Conservation (phyloP, 106 monocot species). For the Vanilla planifolia region DNA sequence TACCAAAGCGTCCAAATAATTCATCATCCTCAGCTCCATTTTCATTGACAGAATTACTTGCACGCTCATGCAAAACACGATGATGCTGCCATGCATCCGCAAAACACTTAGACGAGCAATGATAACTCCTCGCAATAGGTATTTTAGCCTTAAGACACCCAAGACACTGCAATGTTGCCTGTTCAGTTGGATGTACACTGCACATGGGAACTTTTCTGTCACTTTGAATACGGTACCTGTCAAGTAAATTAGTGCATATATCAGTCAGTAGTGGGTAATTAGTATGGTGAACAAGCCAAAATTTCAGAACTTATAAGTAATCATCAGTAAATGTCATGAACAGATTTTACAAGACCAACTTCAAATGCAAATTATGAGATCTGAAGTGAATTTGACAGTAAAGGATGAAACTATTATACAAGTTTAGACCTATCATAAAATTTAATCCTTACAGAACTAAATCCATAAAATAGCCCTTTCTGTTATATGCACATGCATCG, state of each 20-base stretch:
- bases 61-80: constrained; percentile 84
- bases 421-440: no score
- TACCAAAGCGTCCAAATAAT: constrained; percentile 59
- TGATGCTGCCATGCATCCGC: constrained; percentile 98
- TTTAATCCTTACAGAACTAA: no score
- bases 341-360: neutral
- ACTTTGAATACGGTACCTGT: constrained; percentile 86
- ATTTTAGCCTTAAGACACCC: constrained; percentile 87
- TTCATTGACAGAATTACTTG: constrained; percentile 55
- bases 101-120: constrained; percentile 87
- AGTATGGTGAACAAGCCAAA: neutral
- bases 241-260: neutral
- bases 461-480: no score
- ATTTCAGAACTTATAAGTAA: neutral
- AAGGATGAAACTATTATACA: no score
- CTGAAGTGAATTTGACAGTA: no score
- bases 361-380: neutral
- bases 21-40: constrained; percentile 89
- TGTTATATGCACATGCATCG: no score
- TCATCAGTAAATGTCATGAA: constrained; percentile 1
- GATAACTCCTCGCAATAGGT: constrained; percentile 81
- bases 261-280: neutral
- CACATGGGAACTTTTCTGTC: constrained; percentile 80
- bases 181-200: constrained; percentile 87
- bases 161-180: constrained; percentile 88